A percentile compares a stretch with the other conserved stretches of the same genome.
These are phyloP conservation scores for Omphalotus olearius DNA, from an alignment of 1,284 basidiomycete genomes.

Conservation along the genomic window DNA sequence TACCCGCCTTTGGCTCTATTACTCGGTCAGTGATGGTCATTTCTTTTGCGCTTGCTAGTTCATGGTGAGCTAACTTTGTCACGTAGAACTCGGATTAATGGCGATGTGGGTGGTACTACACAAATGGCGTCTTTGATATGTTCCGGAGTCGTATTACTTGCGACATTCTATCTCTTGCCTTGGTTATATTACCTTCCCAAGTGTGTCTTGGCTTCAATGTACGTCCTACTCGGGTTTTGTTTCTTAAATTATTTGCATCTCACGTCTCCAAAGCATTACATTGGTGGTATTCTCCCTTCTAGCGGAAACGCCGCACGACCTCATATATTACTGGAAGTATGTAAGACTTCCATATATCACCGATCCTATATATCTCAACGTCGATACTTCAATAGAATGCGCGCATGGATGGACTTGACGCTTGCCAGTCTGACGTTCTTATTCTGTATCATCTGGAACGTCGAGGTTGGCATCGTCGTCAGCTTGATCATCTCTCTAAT, in stretches of 20 bases:
- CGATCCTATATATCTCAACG: neutral
- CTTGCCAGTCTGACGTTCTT: constrained; percentile 11
- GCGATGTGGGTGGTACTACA: constrained; percentile 80
- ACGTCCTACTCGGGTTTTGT: constrained; percentile 22
- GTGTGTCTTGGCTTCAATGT: constrained; percentile 80
- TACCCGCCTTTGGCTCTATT: constrained; percentile 88
- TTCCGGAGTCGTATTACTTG: constrained; percentile 69
- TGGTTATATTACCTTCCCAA: constrained; percentile 77
- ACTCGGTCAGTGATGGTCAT: constrained; percentile 49
- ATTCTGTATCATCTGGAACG: constrained; percentile 51
- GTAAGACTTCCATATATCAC: constrained; percentile 22
- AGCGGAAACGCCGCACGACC: constrained; percentile 84
- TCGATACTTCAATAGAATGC: constrained; percentile 51
- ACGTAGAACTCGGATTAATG: constrained; percentile 78
- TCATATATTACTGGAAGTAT: constrained; percentile 78
- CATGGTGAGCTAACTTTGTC: neutral
- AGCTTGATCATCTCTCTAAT: constrained; percentile 83
- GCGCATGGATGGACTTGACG: constrained; percentile 77
- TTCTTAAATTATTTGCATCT: constrained; percentile 10
- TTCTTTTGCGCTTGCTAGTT: constrained; percentile 4
- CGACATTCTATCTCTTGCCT: constrained; percentile 85
- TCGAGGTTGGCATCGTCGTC: constrained; percentile 83
- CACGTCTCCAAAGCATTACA: constrained; percentile 49
- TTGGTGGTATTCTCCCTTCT: constrained; percentile 83
- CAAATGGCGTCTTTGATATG: constrained; percentile 87